Conservation (phyloP, 1,284 basidiomycete genomes). For the Rhodotorula glutinis region DNA sequence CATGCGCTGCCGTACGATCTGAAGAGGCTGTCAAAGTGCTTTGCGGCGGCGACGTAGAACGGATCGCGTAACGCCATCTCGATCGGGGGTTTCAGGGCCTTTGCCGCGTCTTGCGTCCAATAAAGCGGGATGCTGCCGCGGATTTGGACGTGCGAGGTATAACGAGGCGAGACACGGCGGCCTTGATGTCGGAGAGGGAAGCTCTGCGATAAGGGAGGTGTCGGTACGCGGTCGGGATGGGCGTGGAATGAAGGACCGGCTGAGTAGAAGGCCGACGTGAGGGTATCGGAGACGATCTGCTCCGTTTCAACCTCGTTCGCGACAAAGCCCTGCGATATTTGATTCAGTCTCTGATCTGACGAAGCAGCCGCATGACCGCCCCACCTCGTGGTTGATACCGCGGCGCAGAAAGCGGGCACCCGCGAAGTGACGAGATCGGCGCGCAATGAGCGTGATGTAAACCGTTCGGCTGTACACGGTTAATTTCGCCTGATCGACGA, state of each 20-base stretch:
- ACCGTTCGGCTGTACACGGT: conserved; percentile 85
- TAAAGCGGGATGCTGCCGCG: conserved; percentile 72
- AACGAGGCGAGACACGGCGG: conserved; percentile 66
- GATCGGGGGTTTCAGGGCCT: conserved; percentile 91
- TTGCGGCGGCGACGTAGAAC: conserved; percentile 86
- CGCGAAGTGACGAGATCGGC: conserved; percentile 91
- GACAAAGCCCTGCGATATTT: conserved; percentile 72
- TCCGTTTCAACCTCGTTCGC: conserved; percentile 99
- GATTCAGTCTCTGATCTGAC: too few relatives aligned
- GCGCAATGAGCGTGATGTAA: conserved; percentile 89
- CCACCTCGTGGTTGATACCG: conserved; percentile 85
- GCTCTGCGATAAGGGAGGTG: conserved; percentile 45
- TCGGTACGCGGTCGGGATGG: not conserved
- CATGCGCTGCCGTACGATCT: conserved; percentile 85
- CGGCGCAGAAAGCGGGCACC: conserved; percentile 93
- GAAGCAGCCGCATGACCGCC: conserved; percentile 1
- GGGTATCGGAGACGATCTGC: conserved; percentile 91
- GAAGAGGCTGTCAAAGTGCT: conserved; percentile 91
- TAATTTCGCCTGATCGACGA: conserved; percentile 96
- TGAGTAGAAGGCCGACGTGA: conserved; percentile 69
- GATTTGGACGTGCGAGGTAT: conserved; percentile 85
- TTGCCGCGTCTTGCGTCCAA: conserved; percentile 46
- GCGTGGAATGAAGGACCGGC: not conserved
- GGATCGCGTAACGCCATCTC: conserved; percentile 67
- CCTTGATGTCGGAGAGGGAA: conserved; percentile 1